Evolutionary conservation across 2,329 filamentous ascomycete genomes (phyloP).

Genomic region (Knoxdaviesia capensis): DNA sequence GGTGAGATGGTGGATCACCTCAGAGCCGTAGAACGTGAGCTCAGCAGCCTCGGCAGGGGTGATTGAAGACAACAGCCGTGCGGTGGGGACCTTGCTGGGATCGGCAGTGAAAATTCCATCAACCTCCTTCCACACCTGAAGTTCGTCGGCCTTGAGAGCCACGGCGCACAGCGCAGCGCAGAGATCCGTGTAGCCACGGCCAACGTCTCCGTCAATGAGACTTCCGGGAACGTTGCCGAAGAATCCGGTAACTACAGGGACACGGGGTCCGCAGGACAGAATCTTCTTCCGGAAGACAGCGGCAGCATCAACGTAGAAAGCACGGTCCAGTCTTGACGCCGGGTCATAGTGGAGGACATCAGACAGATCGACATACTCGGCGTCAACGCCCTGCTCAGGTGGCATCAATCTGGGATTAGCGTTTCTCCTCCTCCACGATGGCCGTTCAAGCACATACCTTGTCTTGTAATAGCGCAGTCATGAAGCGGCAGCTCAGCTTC

Average conservation of each 20-base stretch:
- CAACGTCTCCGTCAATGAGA: constrained; percentile 71
- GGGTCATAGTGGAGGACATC: constrained; percentile 55
- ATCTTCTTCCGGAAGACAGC: constrained; percentile 43
- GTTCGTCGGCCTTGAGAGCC: constrained; percentile 64
- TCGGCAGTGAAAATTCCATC: constrained; percentile 81
- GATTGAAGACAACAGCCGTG: constrained; percentile 70
- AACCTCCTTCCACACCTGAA: constrained; percentile 98
- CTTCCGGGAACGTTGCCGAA: constrained; percentile 88
- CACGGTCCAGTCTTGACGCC: constrained; percentile 37
- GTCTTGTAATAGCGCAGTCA: constrained; percentile 69
- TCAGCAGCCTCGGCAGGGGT: constrained; percentile 91
- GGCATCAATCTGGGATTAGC: constrained; percentile 9
- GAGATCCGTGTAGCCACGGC: constrained; percentile 88
- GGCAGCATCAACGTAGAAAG: constrained; percentile 50
- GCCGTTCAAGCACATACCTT: constrained; percentile 19
- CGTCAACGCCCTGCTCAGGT: constrained; percentile 42
- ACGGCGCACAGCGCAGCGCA: constrained; percentile 86
- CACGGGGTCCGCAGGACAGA: constrained; percentile 39
- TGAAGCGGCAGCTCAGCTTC: constrained; percentile 83
- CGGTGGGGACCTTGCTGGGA: constrained; percentile 80
- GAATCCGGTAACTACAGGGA: constrained; percentile 77
- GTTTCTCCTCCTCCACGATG: too few species aligned
- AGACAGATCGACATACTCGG: constrained; percentile 78
- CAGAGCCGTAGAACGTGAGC: constrained; percentile 81
- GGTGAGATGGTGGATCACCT: constrained; percentile 96